Percentiles rank a stretch among this genome's conserved stretches.
These are phyloP conservation scores for Aspergillus ostianus DNA, from an alignment of 495 filamentous ascomycete genomes.

Conservation along the genomic window DNA sequence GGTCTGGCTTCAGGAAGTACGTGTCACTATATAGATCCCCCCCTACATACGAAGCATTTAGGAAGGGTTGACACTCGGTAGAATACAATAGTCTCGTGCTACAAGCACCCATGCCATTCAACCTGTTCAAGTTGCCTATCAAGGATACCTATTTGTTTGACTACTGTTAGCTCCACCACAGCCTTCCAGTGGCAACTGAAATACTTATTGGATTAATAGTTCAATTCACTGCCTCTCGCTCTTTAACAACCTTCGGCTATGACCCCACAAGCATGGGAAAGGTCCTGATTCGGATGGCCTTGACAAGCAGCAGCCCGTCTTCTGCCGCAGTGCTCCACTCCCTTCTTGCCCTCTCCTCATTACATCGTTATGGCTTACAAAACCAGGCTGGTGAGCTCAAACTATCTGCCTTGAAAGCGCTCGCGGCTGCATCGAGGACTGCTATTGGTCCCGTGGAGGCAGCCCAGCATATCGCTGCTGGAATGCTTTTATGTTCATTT, in stretches of 20 bases:
- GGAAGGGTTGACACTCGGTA: not conserved
- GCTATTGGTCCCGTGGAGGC: constrained; percentile 9
- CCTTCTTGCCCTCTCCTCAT: constrained; percentile 10
- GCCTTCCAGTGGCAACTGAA: not conserved
- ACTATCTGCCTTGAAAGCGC: constrained; percentile 9
- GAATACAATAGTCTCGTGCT: not conserved
- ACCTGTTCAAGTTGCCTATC: not conserved
- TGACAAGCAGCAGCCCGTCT: constrained; percentile 6
- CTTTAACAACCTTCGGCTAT: not conserved
- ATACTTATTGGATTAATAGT: not conserved
- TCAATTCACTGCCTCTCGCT: not conserved
- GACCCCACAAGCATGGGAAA: constrained; percentile 1
- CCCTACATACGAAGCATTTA: no score
- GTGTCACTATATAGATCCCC: no score
- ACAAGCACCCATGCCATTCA: not conserved
- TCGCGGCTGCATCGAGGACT: constrained; percentile 4
- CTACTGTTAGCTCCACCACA: not conserved
- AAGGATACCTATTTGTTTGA: not conserved
- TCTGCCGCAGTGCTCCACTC: constrained; percentile 9
- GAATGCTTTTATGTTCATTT: constrained; percentile 19
- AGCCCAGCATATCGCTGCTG: constrained; percentile 16
- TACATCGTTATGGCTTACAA: constrained; percentile 15
- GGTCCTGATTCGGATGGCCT: constrained; percentile 15
- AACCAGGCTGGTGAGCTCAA: constrained; percentile 12
- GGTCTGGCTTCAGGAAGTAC: not conserved